A percentile compares a stretch with the other conserved stretches of the same genome.
phyloP scores from a whole-genome alignment of 768 basidiomycete genomes.

The Suillus discolor region DNA sequence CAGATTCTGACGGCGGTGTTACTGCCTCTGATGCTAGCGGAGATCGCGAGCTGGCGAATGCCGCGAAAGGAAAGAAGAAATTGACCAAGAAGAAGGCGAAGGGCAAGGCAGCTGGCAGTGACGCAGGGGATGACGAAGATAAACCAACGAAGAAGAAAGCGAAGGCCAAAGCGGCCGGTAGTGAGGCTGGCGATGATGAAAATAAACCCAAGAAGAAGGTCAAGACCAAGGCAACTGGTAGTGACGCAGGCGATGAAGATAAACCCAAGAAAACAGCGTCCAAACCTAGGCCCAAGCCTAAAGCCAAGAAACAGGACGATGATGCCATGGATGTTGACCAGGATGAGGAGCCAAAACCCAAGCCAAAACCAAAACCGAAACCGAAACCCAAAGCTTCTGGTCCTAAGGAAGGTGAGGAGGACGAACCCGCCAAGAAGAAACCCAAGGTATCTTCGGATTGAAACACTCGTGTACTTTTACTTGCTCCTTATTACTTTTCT shows the following conservation, averaged over 20 bases:
- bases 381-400: constrained; percentile 43
- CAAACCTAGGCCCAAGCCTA: constrained; percentile 45
- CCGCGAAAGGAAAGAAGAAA: constrained; percentile 37
- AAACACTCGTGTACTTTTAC: background rate
- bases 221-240: constrained; percentile 35
- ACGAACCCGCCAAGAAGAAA: constrained; percentile 77
- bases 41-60: constrained; percentile 62
- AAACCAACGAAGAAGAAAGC: constrained; percentile 53
- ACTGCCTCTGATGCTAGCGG: constrained; percentile 88
- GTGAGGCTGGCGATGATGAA: constrained; percentile 39
- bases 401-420: constrained; percentile 38
- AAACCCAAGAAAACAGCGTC: constrained; percentile 50
- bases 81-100: constrained; percentile 47
- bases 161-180: constrained; percentile 34
- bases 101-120: constrained; percentile 43
- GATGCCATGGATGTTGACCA: constrained; percentile 52
- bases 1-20: constrained; percentile 62
- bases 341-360: constrained; percentile 36
- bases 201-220: constrained; percentile 49
- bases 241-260: constrained; percentile 34
- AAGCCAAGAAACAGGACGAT: constrained; percentile 42
- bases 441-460: constrained; percentile 48
- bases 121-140: constrained; percentile 42
- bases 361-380: constrained; percentile 42
- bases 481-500: constrained; percentile 2